Conservation (phyloP, 768 basidiomycete species). For the Floccularia luteovirens region DNA sequence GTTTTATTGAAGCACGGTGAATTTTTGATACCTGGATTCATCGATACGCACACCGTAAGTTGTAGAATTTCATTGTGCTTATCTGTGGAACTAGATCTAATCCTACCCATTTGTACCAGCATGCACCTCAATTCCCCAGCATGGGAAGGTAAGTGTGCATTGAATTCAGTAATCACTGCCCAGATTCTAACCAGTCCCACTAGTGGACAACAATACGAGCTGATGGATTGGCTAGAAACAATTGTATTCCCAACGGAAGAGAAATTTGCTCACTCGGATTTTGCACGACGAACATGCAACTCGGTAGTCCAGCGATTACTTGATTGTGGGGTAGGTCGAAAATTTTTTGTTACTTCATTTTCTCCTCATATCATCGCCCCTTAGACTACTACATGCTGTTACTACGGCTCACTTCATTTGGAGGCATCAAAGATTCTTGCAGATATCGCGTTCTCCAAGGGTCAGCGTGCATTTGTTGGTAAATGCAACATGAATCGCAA, state of each 20-base stretch:
- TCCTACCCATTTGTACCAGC: no score
- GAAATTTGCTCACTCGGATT: slow-evolving; percentile 59
- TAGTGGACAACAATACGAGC: slow-evolving; percentile 79
- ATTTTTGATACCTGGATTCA: slow-evolving; percentile 82
- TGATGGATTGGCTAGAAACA: slow-evolving; percentile 81
- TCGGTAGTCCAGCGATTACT: slow-evolving; percentile 67
- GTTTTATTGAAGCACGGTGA: slow-evolving; percentile 39
- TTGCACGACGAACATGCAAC: slow-evolving; percentile 63
- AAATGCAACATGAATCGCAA: slow-evolving; percentile 91
- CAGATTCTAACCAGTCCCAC: no score
- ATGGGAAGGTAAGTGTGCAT: slow-evolving; percentile 43
- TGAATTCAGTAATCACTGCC: background rate
- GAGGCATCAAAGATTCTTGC: slow-evolving; percentile 79
- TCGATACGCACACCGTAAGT: slow-evolving; percentile 88
- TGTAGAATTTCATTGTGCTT: no score
- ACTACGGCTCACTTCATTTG: slow-evolving; percentile 79
- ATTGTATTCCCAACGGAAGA: slow-evolving; percentile 88
- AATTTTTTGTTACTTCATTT: background rate
- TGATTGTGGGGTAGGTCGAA: slow-evolving; percentile 64
- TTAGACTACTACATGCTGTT: slow-evolving; percentile 92
- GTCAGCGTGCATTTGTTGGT: slow-evolving; percentile 84
- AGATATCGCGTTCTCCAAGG: slow-evolving; percentile 54
- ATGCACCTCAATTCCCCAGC: slow-evolving; percentile 77
- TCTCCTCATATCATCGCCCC: background rate
- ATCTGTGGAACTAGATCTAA: no score